phyloP scores from a whole-genome alignment of 2,329 filamentous ascomycete genomes.

The Penicillium aurantiogriseum region DNA sequence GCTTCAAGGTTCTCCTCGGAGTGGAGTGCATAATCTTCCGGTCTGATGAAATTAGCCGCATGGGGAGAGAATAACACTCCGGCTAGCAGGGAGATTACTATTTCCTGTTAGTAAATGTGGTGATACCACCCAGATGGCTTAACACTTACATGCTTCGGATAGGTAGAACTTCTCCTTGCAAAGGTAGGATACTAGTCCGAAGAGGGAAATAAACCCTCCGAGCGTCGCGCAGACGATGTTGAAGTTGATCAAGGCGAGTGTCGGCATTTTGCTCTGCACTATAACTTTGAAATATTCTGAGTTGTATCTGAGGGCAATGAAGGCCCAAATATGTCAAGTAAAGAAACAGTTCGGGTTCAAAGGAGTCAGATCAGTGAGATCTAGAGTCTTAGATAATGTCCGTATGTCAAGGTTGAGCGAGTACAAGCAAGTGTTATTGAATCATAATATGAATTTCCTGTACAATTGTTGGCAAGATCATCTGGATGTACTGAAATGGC shows the following conservation, averaged over 20 bases:
- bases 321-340: neutral
- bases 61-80: constrained; percentile 77
- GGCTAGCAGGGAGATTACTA: constrained; percentile 79
- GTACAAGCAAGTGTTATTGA: constrained; percentile 39
- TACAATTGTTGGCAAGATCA: constrained; percentile 15
- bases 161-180: constrained; percentile 88
- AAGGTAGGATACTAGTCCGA: constrained; percentile 84
- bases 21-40: constrained; percentile 68
- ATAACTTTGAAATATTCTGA: constrained; percentile 5
- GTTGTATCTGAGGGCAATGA: neutral
- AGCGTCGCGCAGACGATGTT: constrained; percentile 78
- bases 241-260: constrained; percentile 69
- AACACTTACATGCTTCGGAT: constrained; percentile 77
- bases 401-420: neutral
- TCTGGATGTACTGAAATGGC: constrained; percentile 7
- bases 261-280: constrained; percentile 51
- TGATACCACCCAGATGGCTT: neutral
- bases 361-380: neutral
- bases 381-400: neutral
- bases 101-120: constrained; percentile 8
- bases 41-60: constrained; percentile 72
- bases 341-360: neutral
- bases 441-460: constrained; percentile 30
- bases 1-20: constrained; percentile 60
- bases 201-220: constrained; percentile 86